Evolutionary conservation across 192 early-diverging fungal species (phyloP).

Genomic region (Phlyctochytrium bullatum): DNA sequence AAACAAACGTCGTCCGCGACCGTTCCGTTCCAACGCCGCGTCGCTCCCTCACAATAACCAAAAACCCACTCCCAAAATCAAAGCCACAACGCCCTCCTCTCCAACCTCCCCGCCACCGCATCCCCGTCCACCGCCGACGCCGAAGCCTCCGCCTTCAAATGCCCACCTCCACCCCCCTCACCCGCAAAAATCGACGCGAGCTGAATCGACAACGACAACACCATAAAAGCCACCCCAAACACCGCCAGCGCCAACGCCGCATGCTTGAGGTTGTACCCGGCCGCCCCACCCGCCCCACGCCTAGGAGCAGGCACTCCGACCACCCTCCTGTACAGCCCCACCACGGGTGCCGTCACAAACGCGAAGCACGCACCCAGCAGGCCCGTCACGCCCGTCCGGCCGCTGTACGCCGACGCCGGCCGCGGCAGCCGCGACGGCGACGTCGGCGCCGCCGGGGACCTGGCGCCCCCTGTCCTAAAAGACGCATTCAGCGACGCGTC

Average conservation of each 20-base stretch:
- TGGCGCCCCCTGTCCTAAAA: neutral
- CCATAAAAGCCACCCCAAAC: conserved; percentile 79
- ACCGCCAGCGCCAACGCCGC: conserved; percentile 58
- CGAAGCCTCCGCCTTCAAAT: neutral
- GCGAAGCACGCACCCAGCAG: no score
- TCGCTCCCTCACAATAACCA: no score
- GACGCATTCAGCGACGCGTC: neutral
- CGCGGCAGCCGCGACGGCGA: neutral
- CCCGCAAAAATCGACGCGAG: conserved; percentile 2
- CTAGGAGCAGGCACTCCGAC: no score
- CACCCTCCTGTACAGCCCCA: no score
- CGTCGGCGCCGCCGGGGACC: neutral
- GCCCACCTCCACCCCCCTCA: conserved; percentile 10
- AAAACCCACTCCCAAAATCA: neutral
- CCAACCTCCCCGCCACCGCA: neutral
- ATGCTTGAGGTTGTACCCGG: conserved; percentile 63
- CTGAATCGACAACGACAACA: conserved; percentile 33
- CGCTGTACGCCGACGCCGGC: neutral
- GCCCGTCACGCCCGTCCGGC: neutral
- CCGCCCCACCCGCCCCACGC: neutral
- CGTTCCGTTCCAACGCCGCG: neutral
- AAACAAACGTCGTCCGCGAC: conserved; percentile 1
- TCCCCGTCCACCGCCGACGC: neutral
- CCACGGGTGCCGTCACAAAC: no score
- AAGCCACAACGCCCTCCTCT: neutral